Evolutionary conservation across 1,284 basidiomycete genomes (phyloP), one percentile per base, ranked within the genome.

Genomic region (Blastosporella zonata): DNA sequence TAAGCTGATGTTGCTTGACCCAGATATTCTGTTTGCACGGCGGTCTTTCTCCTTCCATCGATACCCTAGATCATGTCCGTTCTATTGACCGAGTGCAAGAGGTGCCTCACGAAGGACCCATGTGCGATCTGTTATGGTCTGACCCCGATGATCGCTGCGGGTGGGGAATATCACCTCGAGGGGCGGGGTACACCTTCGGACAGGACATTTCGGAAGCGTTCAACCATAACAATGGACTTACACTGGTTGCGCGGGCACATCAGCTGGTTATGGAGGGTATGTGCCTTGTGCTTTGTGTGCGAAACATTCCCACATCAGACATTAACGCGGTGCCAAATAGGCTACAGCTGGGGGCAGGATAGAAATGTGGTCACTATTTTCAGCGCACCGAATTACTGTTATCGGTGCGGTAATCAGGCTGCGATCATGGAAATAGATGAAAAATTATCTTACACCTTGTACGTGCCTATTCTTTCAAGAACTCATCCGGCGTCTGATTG

Each of bases 361-460:
- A 83, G 94, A 67, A 99, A 99, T 66, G 97, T 99, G n/a, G 96
- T 99, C 56, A 99, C 96, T 39, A 98, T 99, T 67, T 99, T 98
- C 77, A 97, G 95, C 56, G 96, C 96, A 60, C 96, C 96, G 41
- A 97, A 97, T 73, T 97, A 97, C 73, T 99, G 97, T 74, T 99
- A 99, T 78, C 82, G 97, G 67, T 99, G 97, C 68, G 96, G 96
- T 48, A 99, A 99, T 71, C 97, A 99, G 68, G 96, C 96, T 41
- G 97, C 97, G 42, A 99, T 99, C 68, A 97, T 99, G 88, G 96
- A 99, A 73, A 97, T 99, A 70, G 96, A 99, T 72, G 97, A 99
- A 80, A 94, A 94, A 77, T 77, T 95, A 81, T 91, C 91, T 54
- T 93, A 93, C 70, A 93, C 87, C 71, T 93, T 93, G 89, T 90